phyloP scores from a whole-genome alignment of 2,329 filamentous ascomycete genomes.

The Coleophoma cylindrospora region DNA sequence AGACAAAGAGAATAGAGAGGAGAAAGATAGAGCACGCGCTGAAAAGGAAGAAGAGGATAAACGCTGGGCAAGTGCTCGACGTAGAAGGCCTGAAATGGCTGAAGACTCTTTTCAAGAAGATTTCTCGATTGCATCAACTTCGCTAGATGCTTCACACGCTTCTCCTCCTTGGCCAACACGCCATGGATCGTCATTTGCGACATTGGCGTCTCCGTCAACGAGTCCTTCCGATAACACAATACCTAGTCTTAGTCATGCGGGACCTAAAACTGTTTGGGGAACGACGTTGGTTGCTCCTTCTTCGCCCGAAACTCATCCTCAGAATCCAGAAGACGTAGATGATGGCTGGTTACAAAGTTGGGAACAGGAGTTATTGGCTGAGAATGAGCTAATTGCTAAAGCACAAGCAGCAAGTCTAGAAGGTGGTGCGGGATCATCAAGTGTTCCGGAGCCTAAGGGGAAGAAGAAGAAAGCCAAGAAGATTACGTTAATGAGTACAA shows the following conservation, averaged over 20 bases:
- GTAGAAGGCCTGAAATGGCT: constrained; percentile 46
- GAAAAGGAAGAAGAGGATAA: constrained; percentile 66
- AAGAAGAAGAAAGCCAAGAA: constrained; percentile 71
- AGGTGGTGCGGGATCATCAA: constrained; percentile 11
- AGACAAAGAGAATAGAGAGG: constrained; percentile 65
- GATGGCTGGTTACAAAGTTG: constrained; percentile 86
- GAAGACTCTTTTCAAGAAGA: constrained; percentile 57
- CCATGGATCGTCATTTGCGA: constrained; percentile 56
- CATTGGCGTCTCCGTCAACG: constrained; percentile 72
- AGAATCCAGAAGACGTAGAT: constrained; percentile 35
- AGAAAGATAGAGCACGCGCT: constrained; percentile 63
- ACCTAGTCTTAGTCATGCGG: constrained; percentile 31
- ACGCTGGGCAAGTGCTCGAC: constrained; percentile 52
- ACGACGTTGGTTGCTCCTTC: constrained; percentile 60
- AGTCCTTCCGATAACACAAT: constrained; percentile 46
- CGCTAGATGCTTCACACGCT: constrained; percentile 37
- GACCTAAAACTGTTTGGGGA: constrained; percentile 85
- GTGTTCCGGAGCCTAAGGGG: constrained; percentile 19
- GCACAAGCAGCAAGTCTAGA: constrained; percentile 48
- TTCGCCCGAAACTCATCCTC: constrained; percentile 47
- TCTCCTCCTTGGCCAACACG: constrained; percentile 50
- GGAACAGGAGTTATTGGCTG: constrained; percentile 70
- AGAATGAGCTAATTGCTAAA: constrained; percentile 53
- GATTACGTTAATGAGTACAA: constrained; percentile 67
- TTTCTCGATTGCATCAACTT: constrained; percentile 49